phyloP scores from a whole-genome alignment of 495 filamentous ascomycete genomes.

The Talaromyces borbonicus region DNA sequence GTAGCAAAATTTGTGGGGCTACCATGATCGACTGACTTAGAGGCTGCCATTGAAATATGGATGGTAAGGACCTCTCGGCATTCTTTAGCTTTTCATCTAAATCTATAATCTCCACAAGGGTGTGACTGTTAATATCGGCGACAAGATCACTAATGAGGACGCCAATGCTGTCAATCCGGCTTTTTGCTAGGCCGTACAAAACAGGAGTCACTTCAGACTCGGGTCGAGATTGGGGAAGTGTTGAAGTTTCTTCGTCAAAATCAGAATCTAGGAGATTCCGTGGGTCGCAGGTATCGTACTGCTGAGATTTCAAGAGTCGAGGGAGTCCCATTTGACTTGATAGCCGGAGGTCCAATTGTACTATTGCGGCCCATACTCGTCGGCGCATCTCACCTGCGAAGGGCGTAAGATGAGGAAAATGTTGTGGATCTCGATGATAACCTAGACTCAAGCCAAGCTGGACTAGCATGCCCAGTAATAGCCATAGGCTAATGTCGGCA shows the following conservation, averaged over 20 bases:
- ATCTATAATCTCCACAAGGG: constrained; percentile 73
- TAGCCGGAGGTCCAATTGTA: constrained; percentile 39
- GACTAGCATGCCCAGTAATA: constrained; percentile 26
- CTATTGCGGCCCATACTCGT: constrained; percentile 41
- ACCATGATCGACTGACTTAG: constrained; percentile 8
- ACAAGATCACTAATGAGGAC: constrained; percentile 38
- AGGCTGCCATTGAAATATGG: constrained; percentile 48
- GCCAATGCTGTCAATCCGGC: constrained; percentile 14
- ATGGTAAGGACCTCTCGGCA: constrained; percentile 53
- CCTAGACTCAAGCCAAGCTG: constrained; percentile 35
- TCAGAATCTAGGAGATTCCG: constrained; percentile 28
- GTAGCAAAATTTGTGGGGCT: not conserved
- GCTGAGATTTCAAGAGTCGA: constrained; percentile 17
- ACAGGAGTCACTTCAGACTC: constrained; percentile 13
- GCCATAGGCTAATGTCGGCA: constrained; percentile 28
- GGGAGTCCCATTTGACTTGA: constrained; percentile 33
- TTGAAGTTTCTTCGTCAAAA: constrained; percentile 13
- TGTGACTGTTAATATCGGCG: constrained; percentile 25
- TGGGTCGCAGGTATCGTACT: constrained; percentile 30
- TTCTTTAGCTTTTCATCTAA: constrained; percentile 66
- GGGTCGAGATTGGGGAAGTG: constrained; percentile 16
- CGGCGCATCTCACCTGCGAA: constrained; percentile 48
- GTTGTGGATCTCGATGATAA: constrained; percentile 36
- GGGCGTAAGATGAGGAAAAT: constrained; percentile 35
- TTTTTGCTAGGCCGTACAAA: constrained; percentile 7